Evolutionary conservation across 345 rosid genomes (phyloP).

Genomic region (Punica granatum): DNA sequence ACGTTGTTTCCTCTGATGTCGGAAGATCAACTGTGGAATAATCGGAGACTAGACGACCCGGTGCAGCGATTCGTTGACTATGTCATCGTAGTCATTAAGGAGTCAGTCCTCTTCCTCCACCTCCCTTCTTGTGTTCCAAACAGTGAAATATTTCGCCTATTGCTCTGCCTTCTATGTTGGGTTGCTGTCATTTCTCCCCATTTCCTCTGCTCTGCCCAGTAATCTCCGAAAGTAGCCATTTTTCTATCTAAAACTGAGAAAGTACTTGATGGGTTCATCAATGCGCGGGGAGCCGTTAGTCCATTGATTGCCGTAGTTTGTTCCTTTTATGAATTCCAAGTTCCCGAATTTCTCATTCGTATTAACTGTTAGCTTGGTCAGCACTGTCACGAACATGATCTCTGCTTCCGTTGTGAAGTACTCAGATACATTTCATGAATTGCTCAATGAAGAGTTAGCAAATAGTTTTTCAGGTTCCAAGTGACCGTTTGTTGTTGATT

Average conservation of each 20-base stretch:
- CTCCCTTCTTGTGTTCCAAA: neutral
- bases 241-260: neutral
- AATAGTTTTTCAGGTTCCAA: neutral
- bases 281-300: neutral
- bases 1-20: neutral
- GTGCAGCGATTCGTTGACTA: conserved; percentile 82
- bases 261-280: neutral
- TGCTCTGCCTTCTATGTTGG: too few species aligned
- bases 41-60: conserved; percentile 8
- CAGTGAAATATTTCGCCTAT: neutral
- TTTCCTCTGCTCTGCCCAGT: neutral
- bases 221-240: neutral
- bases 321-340: neutral
- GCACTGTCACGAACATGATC: neutral
- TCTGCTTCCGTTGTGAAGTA: neutral
- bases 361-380: neutral
- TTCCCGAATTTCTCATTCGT: neutral
- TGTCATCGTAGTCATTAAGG: conserved; percentile 77
- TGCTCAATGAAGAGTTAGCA: neutral
- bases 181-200: neutral
- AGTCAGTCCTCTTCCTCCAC: conserved; percentile 40
- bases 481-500: conserved; percentile 16
- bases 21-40: neutral
- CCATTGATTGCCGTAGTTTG: neutral
- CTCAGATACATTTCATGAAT: neutral